Conservation (phyloP, 768 basidiomycete genomes). For the Sarcodon aspratus region DNA sequence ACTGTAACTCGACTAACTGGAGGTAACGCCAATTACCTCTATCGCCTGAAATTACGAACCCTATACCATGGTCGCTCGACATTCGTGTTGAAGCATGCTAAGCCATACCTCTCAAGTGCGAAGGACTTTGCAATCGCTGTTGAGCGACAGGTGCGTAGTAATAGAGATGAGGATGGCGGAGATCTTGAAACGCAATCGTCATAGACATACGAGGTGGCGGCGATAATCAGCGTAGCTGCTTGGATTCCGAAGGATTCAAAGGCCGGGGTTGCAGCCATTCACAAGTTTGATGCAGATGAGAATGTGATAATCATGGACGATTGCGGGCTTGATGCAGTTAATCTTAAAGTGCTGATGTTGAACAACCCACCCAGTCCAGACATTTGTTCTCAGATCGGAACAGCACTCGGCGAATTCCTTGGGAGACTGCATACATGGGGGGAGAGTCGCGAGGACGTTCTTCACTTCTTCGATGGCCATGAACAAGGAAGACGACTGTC, state of each 20-base stretch:
- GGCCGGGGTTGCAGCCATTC: slow-evolving; percentile 37
- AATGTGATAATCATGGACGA: slow-evolving; percentile 57
- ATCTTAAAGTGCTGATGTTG: slow-evolving; percentile 30
- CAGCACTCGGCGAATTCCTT: slow-evolving; percentile 44
- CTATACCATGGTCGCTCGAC: slow-evolving; percentile 32
- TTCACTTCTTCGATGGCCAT: slow-evolving; percentile 28
- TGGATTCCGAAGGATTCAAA: slow-evolving; percentile 25
- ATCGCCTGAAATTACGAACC: slow-evolving; percentile 32
- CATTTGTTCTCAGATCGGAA: slow-evolving; percentile 34
- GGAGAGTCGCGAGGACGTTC: slow-evolving; percentile 14
- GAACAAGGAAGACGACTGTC: slow-evolving; percentile 28
- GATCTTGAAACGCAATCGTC: slow-evolving; percentile 3
- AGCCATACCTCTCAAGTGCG: slow-evolving; percentile 16
- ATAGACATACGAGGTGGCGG: slow-evolving; percentile 35
- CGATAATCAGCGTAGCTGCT: slow-evolving; percentile 31
- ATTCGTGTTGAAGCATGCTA: slow-evolving; percentile 48
- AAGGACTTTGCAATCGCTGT: slow-evolving; percentile 22
- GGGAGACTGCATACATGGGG: slow-evolving; percentile 39
- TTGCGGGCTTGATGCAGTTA: slow-evolving; percentile 27
- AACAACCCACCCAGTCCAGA: slow-evolving; percentile 15
- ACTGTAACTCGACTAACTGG: slow-evolving; percentile 32
- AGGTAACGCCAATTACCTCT: slow-evolving; percentile 46
- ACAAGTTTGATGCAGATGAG: slow-evolving; percentile 35
- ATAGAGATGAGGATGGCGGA: not conserved
- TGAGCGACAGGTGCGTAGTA: slow-evolving; percentile 39